A percentile compares a stretch with the other conserved stretches of the same genome.
These are phyloP conservation scores for Mucor racemosus DNA, from an alignment of 371 early-diverging fungal species.

Conservation along the genomic window DNA sequence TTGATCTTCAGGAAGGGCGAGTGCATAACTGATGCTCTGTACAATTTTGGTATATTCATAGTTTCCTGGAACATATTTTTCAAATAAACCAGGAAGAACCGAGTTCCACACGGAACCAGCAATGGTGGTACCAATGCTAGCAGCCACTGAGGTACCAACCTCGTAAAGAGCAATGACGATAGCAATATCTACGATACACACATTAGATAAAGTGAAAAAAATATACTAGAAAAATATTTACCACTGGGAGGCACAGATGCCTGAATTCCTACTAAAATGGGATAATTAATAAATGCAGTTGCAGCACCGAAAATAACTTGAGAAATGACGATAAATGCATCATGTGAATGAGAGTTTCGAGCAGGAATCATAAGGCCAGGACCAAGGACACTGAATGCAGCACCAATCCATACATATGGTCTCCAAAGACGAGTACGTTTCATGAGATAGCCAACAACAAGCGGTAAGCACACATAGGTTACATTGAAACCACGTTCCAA, in stretches of 20 bases:
- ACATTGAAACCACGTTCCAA: constrained; percentile 50
- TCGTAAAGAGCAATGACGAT: constrained; percentile 46
- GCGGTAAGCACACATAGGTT: constrained; percentile 39
- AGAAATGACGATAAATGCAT: constrained; percentile 47
- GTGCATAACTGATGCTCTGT: constrained; percentile 20
- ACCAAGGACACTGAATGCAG: constrained; percentile 39
- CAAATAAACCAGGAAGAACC: constrained; percentile 41
- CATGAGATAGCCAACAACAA: constrained; percentile 40
- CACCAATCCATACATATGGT: constrained; percentile 47
- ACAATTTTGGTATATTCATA: constrained; percentile 29
- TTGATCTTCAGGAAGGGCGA: constrained; percentile 26
- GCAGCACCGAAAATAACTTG: constrained; percentile 52
- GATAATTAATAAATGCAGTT: constrained; percentile 46
- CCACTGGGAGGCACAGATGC: constrained; percentile 30
- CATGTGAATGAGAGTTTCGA: constrained; percentile 39
- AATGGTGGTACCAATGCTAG: constrained; percentile 46
- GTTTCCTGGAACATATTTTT: constrained; percentile 41
- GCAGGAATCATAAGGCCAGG: constrained; percentile 57
- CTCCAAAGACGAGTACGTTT: constrained; percentile 41
- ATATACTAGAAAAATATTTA: neutral
- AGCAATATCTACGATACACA: constrained; percentile 36
- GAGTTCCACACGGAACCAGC: constrained; percentile 55
- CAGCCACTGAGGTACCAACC: constrained; percentile 43
- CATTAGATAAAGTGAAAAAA: neutral
- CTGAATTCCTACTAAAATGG: constrained; percentile 25